Evolutionary conservation across 2,329 filamentous ascomycete species (phyloP), one percentile per base, ranked within the genome.

Genomic region (Aspergillus bombycis): DNA sequence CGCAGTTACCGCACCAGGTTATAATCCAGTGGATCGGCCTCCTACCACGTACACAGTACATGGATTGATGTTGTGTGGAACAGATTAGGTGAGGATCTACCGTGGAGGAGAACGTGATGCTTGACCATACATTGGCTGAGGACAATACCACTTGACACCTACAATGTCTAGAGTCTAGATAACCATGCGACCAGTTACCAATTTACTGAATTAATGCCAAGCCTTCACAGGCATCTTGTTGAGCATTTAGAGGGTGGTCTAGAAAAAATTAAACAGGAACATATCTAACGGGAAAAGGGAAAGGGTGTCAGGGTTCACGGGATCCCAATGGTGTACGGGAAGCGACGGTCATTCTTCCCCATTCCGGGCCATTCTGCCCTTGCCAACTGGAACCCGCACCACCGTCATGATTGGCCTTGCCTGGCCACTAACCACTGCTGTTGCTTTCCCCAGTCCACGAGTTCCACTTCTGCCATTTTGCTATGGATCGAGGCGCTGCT

Each of bases 301-400:
- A 36, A 38, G 32, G 32, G 12, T 16, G 52, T 36, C 21, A 21
- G 34, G 28, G 28, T 55, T 55, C 28, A n/a, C 32, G 6, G 9
- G 32, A 34, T 11, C n/a, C n/a, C 11, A 21, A 23, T 46, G 12
- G 43, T 12, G 36, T 45, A 30, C 19, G 34, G 38, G 30, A 26
- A 53, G 26, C 6, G 21, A 23, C 34, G 52, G 30, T 50, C 46
- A 19, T 63, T 65, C 62, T 61, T 43, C 62, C 32, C 36, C 23
- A 26, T 68, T 66, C 60, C 30, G 58, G 48, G 58, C 32, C n/a
- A 23, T 64, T 67, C 62, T 60, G 61, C 34, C 43, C 48, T 36
- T 54, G 34, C 58, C 58, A 45, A 38, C 41, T 45, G 46, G 26
- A 57, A 12, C 41, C 45, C 34, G n/a, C 32, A 56, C 3, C n/a